Evolutionary conservation across 2,329 filamentous ascomycete species (phyloP).

Genomic region (Zymoseptoria pseudotritici): DNA sequence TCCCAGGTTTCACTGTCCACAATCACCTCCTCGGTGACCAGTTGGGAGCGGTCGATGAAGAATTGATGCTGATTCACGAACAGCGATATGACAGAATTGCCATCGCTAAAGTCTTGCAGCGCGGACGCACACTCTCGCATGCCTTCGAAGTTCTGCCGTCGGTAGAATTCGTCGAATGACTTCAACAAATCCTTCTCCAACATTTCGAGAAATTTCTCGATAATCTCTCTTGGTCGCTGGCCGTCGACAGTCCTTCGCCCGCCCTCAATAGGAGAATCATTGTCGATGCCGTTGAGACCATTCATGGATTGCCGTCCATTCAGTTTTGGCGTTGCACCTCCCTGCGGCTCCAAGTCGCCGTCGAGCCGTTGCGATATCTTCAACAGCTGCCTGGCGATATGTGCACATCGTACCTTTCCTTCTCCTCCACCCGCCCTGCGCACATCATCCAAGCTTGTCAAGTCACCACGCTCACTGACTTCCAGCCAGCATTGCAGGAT

Average conservation of each 20-base stretch:
- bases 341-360: constrained; percentile 44
- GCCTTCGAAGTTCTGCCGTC: constrained; percentile 89
- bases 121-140: constrained; percentile 97
- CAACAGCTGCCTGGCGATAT: constrained; percentile 87
- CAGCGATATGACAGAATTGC: constrained; percentile 85
- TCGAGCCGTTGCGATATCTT: constrained; percentile 90
- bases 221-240: constrained; percentile 57
- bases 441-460: constrained; percentile 82
- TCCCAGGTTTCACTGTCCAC: constrained; percentile 75
- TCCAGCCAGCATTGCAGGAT: constrained; percentile 95
- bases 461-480: constrained; percentile 79
- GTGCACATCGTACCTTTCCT: constrained; percentile 87
- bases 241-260: constrained; percentile 48
- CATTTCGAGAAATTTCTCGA: constrained; percentile 94
- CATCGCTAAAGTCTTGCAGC: constrained; percentile 90
- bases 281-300: constrained; percentile 44
- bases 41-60: constrained; percentile 91
- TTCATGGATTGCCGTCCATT: constrained; percentile 28
- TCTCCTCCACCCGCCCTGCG: constrained; percentile 77
- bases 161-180: constrained; percentile 96
- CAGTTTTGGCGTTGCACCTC: constrained; percentile 21
- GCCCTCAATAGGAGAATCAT: constrained; percentile 38
- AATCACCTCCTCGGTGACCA: constrained; percentile 78
- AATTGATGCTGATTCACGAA: constrained; percentile 99
- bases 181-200: constrained; percentile 90